A percentile compares a stretch with the other conserved stretches of the same genome.
These are phyloP conservation scores for Phialophora verrucosa DNA, from an alignment of 2,329 filamentous ascomycete species.

Conservation along the genomic window DNA sequence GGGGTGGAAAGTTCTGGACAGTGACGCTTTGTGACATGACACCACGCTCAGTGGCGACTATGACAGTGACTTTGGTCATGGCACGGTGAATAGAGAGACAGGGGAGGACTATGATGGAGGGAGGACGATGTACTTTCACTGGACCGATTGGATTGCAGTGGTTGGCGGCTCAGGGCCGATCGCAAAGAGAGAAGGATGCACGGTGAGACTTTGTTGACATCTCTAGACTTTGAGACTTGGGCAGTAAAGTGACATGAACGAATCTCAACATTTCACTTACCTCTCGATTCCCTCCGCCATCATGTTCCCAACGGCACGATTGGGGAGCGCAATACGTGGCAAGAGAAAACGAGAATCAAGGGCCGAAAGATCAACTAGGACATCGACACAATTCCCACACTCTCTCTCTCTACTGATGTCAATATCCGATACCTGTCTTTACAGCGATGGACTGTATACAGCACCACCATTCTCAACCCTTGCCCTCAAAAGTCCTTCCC, in stretches of 20 bases:
- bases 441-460: not conserved
- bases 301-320: not conserved
- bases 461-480: not conserved
- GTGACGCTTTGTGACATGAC: not conserved
- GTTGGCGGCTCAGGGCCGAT: not conserved
- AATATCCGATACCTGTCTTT: not conserved
- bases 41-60: not conserved
- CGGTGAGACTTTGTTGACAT: not conserved
- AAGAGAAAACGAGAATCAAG: not conserved
- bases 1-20: not conserved
- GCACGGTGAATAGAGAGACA: not conserved
- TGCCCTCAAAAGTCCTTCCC: slow-evolving; percentile 19
- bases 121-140: not conserved
- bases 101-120: not conserved
- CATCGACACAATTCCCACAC: not conserved
- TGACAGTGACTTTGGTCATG: not conserved
- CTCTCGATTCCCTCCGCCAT: not conserved
- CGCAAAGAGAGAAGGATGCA: not conserved
- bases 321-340: not conserved
- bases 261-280: not conserved
- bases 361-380: not conserved
- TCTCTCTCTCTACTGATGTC: not conserved
- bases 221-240: not conserved
- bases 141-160: not conserved
- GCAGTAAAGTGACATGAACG: not conserved